Percentiles rank a stretch among this genome's conserved stretches.
Evolutionary conservation across 164 flowering plant species (phyloP).

Genomic region (Sextonia rubra): DNA sequence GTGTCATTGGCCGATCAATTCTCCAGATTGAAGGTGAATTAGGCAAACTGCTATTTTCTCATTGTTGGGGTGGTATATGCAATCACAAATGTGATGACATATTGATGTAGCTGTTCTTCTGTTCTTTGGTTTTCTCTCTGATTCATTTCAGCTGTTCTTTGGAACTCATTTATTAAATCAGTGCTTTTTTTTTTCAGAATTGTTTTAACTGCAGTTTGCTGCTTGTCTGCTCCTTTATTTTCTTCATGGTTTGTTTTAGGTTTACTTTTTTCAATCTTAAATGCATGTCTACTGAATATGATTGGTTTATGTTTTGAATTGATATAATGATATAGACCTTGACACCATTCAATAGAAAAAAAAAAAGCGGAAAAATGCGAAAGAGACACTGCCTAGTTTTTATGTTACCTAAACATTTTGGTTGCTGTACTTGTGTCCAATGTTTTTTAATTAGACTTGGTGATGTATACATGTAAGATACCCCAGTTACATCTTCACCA

Average conservation of each 20-base stretch:
- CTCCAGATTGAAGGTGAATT: conserved; percentile 66
- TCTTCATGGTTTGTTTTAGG: not conserved
- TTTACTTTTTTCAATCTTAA: not conserved
- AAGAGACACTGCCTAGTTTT: too few species aligned
- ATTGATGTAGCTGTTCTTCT: not conserved
- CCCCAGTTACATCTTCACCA: not conserved
- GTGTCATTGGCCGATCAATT: conserved; percentile 82
- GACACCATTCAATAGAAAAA: too few species aligned
- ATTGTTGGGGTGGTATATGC: not conserved
- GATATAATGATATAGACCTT: not conserved
- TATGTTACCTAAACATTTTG: too few species aligned
- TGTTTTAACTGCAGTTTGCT: not conserved
- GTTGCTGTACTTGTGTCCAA: too few species aligned
- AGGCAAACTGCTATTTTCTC: not conserved
- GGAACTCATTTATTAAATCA: too few species aligned
- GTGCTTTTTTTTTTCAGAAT: not conserved
- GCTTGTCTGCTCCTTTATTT: not conserved
- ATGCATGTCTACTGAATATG: too few species aligned
- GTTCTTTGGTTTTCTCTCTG: not conserved
- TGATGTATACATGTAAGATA: not conserved
- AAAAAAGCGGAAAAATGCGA: not conserved
- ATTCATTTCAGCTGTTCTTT: not conserved
- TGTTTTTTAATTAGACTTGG: too few species aligned
- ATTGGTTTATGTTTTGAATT: not conserved
- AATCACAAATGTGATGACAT: not conserved